phyloP scores from a whole-genome alignment of 768 basidiomycete species.

The Mycena floridula region DNA sequence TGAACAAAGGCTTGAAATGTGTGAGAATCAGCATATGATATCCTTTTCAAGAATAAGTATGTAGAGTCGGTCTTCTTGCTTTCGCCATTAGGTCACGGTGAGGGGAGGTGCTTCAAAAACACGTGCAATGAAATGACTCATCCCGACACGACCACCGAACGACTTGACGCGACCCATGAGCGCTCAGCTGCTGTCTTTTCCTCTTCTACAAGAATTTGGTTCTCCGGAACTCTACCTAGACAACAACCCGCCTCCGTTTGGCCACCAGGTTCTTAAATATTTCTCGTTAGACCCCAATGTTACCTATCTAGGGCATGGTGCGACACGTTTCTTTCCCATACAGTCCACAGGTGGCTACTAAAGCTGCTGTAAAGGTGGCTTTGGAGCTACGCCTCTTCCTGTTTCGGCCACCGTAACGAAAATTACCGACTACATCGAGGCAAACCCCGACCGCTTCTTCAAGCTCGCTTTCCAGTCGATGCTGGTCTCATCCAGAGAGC shows the following conservation, averaged over 20 bases:
- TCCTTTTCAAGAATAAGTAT: too few relatives aligned
- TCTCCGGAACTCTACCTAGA: too few relatives aligned
- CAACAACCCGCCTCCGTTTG: conserved; percentile 30
- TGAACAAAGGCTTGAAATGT: too few relatives aligned
- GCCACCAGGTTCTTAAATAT: conserved; percentile 34
- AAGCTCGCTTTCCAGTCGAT: conserved; percentile 12
- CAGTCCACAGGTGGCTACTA: background rate
- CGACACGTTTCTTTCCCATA: conserved; percentile 8
- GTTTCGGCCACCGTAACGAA: conserved; percentile 26
- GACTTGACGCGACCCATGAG: too few relatives aligned
- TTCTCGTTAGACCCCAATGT: conserved; percentile 35
- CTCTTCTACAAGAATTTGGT: too few relatives aligned
- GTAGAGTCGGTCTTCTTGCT: too few relatives aligned
- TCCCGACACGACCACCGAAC: too few relatives aligned
- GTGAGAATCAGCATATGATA: too few relatives aligned
- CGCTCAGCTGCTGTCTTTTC: too few relatives aligned
- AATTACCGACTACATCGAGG: conserved; percentile 26
- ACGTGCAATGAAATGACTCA: too few relatives aligned
- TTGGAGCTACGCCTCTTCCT: conserved; percentile 31
- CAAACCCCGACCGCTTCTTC: conserved; percentile 37
- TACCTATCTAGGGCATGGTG: conserved; percentile 43
- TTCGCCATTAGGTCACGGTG: too few relatives aligned
- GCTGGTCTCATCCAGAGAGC: conserved; percentile 19
- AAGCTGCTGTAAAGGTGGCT: conserved; percentile 31
- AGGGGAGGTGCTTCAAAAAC: too few relatives aligned